Conservation (phyloP, 108 stramenopile species). For the Chaetoceros tenuissimus region DNA sequence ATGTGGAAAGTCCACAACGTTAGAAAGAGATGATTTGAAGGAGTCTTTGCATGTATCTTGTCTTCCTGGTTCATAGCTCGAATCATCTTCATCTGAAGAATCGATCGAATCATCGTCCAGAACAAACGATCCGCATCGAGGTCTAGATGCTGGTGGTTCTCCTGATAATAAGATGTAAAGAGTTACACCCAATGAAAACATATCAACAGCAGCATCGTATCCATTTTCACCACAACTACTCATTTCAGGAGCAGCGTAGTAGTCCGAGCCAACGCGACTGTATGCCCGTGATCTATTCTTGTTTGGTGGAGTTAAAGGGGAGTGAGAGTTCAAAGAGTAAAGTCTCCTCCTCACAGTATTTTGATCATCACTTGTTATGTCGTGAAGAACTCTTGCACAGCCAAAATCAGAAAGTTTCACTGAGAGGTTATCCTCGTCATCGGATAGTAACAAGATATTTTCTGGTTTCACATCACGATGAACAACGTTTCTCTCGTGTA, state of each 20-base stretch:
- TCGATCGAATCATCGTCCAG: conserved; percentile 12
- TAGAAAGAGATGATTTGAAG: conserved; percentile 6
- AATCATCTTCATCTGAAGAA: conserved; percentile 19
- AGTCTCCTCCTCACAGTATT: conserved; percentile 1
- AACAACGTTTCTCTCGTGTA: conserved; percentile 56
- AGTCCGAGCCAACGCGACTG: conserved; percentile 46
- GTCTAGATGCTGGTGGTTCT: conserved; percentile 75
- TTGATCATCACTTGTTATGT: conserved; percentile 3
- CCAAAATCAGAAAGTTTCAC: conserved; percentile 88
- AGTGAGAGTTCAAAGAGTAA: neutral
- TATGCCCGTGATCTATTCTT: conserved; percentile 27
- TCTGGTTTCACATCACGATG: conserved; percentile 88
- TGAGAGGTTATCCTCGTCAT: conserved; percentile 31
- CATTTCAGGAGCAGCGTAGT: conserved; percentile 77
- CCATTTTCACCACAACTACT: conserved; percentile 32
- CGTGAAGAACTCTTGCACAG: conserved; percentile 44
- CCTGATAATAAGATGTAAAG: conserved; percentile 95
- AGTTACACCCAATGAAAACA: conserved; percentile 94
- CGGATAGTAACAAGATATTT: conserved; percentile 54
- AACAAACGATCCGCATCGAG: conserved; percentile 16
- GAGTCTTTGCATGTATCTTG: conserved; percentile 15
- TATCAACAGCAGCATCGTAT: conserved; percentile 81
- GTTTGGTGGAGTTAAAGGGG: neutral
- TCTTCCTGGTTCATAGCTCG: too few relatives aligned
- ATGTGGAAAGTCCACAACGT: conserved; percentile 41